Percentiles rank a stretch among this genome's conserved stretches.
phyloP scores from a whole-genome alignment of 768 basidiomycete species.

The Tubosaeta brunneosetosa region DNA sequence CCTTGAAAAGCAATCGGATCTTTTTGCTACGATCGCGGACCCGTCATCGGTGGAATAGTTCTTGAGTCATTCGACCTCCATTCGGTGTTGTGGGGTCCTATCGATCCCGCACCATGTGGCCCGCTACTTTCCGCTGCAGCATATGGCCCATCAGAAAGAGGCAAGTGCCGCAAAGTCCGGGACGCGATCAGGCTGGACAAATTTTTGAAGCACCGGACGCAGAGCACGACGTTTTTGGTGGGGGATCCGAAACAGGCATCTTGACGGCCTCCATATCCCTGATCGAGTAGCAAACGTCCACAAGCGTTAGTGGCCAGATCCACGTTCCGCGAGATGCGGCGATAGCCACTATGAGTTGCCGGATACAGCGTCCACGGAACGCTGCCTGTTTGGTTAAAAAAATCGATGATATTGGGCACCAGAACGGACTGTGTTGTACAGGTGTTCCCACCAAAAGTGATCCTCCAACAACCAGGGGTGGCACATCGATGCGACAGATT shows the following conservation, averaged over 20 bases:
- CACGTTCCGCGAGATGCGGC: conserved; percentile 22
- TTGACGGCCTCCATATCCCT: conserved; percentile 13
- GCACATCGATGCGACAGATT: conserved; percentile 8
- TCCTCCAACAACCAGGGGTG: conserved; percentile 6
- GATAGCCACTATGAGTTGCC: conserved; percentile 15
- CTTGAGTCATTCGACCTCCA: background rate
- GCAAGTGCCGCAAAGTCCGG: conserved; percentile 28
- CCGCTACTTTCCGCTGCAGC: conserved; percentile 20
- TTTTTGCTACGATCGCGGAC: conserved; percentile 9
- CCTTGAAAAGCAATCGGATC: conserved; percentile 4
- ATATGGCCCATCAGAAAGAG: background rate
- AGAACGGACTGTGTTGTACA: conserved; percentile 9
- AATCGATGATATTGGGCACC: conserved; percentile 13
- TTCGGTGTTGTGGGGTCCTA: conserved; percentile 5
- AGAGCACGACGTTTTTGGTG: conserved; percentile 9
- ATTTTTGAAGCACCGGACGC: conserved; percentile 8
- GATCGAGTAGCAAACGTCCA: conserved; percentile 9
- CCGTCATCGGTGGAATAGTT: conserved; percentile 9
- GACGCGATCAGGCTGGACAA: conserved; percentile 6
- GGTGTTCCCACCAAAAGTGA: conserved; percentile 10
- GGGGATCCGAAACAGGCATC: conserved; percentile 13
- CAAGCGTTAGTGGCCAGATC: conserved; percentile 11
- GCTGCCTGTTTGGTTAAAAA: background rate
- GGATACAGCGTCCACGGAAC: conserved; percentile 6
- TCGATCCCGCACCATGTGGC: conserved; percentile 18